A percentile compares a stretch with the other conserved stretches of the same genome.
These are phyloP conservation scores for Kwoniella pini DNA, from an alignment of 768 basidiomycete species.

Conservation along the genomic window DNA sequence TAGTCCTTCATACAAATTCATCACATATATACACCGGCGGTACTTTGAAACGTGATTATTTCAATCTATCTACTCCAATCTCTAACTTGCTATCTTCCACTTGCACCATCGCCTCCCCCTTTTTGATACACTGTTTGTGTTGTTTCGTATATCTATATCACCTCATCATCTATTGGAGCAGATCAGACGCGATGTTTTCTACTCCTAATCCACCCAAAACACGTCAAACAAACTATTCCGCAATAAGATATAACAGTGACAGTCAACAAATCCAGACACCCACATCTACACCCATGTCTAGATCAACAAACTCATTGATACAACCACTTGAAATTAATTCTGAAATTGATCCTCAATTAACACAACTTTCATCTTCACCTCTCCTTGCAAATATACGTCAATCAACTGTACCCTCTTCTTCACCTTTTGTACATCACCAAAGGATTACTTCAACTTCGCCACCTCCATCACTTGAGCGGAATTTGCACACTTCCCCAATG, in stretches of 20 bases:
- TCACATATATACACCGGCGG: constrained; percentile 16
- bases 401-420: neutral
- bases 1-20: neutral
- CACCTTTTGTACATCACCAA: constrained; percentile 12
- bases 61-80: neutral
- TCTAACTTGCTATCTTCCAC: neutral
- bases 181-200: constrained; percentile 19
- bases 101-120: constrained; percentile 14
- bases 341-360: constrained; percentile 10
- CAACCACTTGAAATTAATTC: constrained; percentile 2
- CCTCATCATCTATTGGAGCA: neutral
- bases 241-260: constrained; percentile 15
- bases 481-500: constrained; percentile 15
- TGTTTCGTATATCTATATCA: neutral
- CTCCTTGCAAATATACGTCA: neutral
- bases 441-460: constrained; percentile 12
- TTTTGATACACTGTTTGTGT: constrained; percentile 11
- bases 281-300: neutral
- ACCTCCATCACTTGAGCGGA: constrained; percentile 12
- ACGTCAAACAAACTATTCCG: constrained; percentile 5
- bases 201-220: constrained; percentile 17
- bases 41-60: constrained; percentile 27
- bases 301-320: constrained; percentile 10
- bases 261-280: neutral
- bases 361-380: constrained; percentile 11